phyloP scores from a whole-genome alignment of 2,329 filamentous ascomycete genomes.

The Botrytis porri region DNA sequence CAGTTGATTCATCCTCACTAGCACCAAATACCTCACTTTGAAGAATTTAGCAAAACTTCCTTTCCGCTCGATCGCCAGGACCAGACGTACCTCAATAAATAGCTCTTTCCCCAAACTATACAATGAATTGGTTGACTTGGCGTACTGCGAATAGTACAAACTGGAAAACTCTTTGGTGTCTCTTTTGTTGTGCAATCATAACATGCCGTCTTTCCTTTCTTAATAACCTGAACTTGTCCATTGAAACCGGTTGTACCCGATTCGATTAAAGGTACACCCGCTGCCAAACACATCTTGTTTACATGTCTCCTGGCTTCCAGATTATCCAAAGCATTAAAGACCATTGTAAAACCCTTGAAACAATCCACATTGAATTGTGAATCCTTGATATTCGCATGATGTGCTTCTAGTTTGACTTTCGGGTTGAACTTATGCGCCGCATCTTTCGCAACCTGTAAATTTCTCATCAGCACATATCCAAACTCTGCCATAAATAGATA shows the following conservation, averaged over 20 bases:
- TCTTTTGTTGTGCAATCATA: slow-evolving; percentile 94
- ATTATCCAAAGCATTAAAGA: slow-evolving; percentile 97
- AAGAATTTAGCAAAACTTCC: slow-evolving; percentile 34
- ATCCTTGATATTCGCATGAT: slow-evolving; percentile 96
- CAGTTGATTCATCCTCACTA: slow-evolving; percentile 78
- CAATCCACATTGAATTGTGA: slow-evolving; percentile 79
- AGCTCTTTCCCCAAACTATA: slow-evolving; percentile 98
- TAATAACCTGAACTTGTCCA: slow-evolving; percentile 95
- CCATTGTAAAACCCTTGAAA: slow-evolving; percentile 78
- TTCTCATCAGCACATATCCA: slow-evolving; percentile 20
- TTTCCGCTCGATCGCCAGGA: neutral
- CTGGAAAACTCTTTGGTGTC: slow-evolving; percentile 86
- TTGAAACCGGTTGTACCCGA: slow-evolving; percentile 98
- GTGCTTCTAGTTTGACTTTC: slow-evolving; percentile 76
- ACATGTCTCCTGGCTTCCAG: slow-evolving; percentile 91
- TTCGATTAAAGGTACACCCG: slow-evolving; percentile 86
- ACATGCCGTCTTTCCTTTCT: slow-evolving; percentile 86
- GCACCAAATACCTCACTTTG: slow-evolving; percentile 81
- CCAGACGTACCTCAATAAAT: slow-evolving; percentile 67
- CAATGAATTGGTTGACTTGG: slow-evolving; percentile 97
- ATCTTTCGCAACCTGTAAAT: slow-evolving; percentile 77
- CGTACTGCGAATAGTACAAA: slow-evolving; percentile 95
- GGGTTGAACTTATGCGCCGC: slow-evolving; percentile 89
- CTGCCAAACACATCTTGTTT: slow-evolving; percentile 94
- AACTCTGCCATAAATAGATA: neutral